Evolutionary conservation across 148 eudicot species (phyloP).

Genomic region (Rhododendron henanense): DNA sequence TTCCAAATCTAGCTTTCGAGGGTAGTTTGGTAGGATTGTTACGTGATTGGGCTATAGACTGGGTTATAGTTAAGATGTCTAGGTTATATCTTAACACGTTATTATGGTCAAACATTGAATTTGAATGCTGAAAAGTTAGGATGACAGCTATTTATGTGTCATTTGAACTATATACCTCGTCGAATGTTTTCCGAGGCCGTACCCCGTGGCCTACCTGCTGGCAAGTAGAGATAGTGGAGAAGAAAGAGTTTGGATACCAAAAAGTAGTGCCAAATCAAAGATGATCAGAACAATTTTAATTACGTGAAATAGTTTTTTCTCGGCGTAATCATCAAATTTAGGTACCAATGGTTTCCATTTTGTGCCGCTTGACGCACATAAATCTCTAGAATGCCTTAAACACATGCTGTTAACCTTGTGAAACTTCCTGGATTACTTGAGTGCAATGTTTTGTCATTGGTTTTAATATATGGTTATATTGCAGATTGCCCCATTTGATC

Average conservation of each 20-base stretch:
- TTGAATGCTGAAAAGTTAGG: background rate
- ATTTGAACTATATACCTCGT: background rate
- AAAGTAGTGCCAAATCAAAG: background rate
- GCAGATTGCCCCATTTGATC: slow-evolving; percentile 70
- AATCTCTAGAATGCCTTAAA: background rate
- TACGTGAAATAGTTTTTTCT: background rate
- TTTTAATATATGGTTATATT: background rate
- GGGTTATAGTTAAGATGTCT: background rate
- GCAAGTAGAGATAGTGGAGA: background rate
- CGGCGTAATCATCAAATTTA: background rate
- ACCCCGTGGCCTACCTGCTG: background rate
- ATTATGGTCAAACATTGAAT: background rate
- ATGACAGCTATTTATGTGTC: background rate
- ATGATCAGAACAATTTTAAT: background rate
- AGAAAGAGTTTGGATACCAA: background rate
- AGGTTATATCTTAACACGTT: background rate
- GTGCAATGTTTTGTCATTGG: background rate
- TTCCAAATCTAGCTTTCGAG: background rate
- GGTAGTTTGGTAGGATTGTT: background rate
- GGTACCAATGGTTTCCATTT: background rate
- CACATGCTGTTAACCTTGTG: background rate
- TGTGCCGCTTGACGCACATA: background rate
- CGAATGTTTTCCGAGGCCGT: background rate
- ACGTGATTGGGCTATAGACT: background rate
- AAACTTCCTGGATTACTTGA: background rate